Evolutionary conservation across 2,329 filamentous ascomycete species (phyloP).

Genomic region (Apiospora sp.): DNA sequence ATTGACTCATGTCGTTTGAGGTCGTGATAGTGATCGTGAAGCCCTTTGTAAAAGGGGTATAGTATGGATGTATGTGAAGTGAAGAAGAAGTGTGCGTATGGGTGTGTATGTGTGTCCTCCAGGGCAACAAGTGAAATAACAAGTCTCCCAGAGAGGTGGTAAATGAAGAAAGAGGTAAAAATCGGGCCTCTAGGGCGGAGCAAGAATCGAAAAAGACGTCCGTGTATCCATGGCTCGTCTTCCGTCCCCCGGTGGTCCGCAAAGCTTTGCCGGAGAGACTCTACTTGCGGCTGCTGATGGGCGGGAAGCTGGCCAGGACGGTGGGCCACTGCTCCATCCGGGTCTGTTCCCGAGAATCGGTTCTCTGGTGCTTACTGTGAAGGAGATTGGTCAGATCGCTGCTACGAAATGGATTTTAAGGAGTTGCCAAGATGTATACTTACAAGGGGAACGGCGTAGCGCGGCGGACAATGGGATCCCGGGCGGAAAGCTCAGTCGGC

Average conservation of each 20-base stretch:
- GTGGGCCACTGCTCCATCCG: constrained; percentile 13
- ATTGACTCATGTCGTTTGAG: background rate
- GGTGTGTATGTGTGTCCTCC: background rate
- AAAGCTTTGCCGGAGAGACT: background rate
- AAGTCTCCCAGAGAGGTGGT: constrained; percentile 11
- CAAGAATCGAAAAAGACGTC: constrained; percentile 5
- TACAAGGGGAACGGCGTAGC: constrained; percentile 10
- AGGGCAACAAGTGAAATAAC: background rate
- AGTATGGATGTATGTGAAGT: background rate
- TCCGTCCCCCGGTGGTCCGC: background rate
- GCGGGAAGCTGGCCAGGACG: constrained; percentile 15
- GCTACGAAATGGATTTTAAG: background rate
- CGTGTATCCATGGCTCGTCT: constrained; percentile 1
- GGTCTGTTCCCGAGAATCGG: constrained; percentile 9
- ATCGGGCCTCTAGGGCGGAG: constrained; percentile 8
- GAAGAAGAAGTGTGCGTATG: no score
- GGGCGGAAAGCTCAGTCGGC: constrained; percentile 14
- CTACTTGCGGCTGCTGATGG: constrained; percentile 16
- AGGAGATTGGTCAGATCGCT: background rate
- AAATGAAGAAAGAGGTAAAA: constrained; percentile 13
- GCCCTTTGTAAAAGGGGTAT: constrained; percentile 2
- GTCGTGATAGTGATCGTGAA: constrained; percentile 21
- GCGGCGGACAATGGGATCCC: constrained; percentile 11
- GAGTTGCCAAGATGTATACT: background rate
- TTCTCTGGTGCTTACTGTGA: background rate